Conservation (phyloP, 2,329 filamentous ascomycete genomes). For the Fusarium nelsonii region DNA sequence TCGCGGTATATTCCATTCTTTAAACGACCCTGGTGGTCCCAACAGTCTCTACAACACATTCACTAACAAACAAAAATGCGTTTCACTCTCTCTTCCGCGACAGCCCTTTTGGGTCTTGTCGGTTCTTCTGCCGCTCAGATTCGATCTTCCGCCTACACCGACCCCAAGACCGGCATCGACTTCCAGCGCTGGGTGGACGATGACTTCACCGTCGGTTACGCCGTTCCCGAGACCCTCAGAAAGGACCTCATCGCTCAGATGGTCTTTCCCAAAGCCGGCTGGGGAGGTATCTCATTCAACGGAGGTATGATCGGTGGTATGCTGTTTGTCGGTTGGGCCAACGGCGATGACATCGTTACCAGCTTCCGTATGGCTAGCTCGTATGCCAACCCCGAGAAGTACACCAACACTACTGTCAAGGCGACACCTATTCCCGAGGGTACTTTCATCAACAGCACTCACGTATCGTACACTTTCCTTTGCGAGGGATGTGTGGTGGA, state of each 20-base stretch:
- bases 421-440: constrained; percentile 62
- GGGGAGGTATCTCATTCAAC: constrained; percentile 62
- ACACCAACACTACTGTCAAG: constrained; percentile 56
- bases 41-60: constrained; percentile 26
- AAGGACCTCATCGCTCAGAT: constrained; percentile 69
- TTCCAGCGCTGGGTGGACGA: constrained; percentile 55
- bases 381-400: constrained; percentile 62
- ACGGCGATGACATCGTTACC: constrained; percentile 56
- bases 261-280: constrained; percentile 56
- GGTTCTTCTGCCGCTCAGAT: constrained; percentile 39
- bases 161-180: constrained; percentile 60
- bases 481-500: constrained; percentile 59
- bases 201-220: constrained; percentile 63
- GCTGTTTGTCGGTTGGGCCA: constrained; percentile 64
- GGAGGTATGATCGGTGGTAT: constrained; percentile 62
- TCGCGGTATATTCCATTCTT: constrained; percentile 34
- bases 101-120: constrained; percentile 43
- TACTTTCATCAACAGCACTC: constrained; percentile 65
- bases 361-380: constrained; percentile 51
- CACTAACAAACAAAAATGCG: constrained; percentile 31
- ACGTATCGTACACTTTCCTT: constrained; percentile 67
- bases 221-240: constrained; percentile 60
- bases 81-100: constrained; percentile 24
- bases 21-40: constrained; percentile 41
- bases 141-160: constrained; percentile 52